These are phyloP conservation scores for Bidens hawaiensis DNA, from an alignment of 140 eudicot genomes.

Conservation along the genomic window DNA sequence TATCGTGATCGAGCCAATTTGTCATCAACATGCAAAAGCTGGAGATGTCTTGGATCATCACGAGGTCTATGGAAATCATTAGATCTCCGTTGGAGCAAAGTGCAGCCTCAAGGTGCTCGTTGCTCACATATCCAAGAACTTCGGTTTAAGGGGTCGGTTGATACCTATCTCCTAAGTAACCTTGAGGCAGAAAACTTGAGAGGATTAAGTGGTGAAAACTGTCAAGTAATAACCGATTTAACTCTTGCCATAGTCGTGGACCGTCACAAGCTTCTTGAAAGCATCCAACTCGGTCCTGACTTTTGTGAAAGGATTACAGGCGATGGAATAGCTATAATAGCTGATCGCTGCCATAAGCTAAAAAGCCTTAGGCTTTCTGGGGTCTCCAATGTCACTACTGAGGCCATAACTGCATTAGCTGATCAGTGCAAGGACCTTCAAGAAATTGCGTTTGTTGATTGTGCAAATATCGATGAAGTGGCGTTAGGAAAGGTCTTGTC, in stretches of 20 bases:
- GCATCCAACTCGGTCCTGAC: constrained; percentile 79
- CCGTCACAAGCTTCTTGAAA: constrained; percentile 72
- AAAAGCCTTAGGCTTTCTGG: constrained; percentile 73
- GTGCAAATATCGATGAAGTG: constrained; percentile 54
- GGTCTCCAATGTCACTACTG: constrained; percentile 58
- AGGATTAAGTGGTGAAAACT: constrained; percentile 72
- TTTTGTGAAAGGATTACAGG: constrained; percentile 64
- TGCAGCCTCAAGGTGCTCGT: constrained; percentile 51
- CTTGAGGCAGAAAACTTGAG: constrained; percentile 58
- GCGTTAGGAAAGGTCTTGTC: constrained; percentile 61
- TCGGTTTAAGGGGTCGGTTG: constrained; percentile 79
- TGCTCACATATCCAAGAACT: constrained; percentile 62
- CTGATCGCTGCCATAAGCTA: constrained; percentile 61
- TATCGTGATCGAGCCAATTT: constrained; percentile 84
- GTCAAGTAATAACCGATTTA: constrained; percentile 69
- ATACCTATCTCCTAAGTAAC: constrained; percentile 56
- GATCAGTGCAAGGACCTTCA: constrained; percentile 47
- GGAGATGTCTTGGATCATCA: constrained; percentile 59
- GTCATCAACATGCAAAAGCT: constrained; percentile 67
- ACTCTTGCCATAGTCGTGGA: constrained; percentile 69
- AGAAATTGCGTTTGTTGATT: constrained; percentile 79
- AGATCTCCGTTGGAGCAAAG: constrained; percentile 58
- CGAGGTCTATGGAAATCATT: constrained; percentile 66
- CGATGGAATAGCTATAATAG: constrained; percentile 62
- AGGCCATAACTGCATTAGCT: constrained; percentile 68